Conservation (phyloP, 2,329 filamentous ascomycete genomes). For the Aspergillus fischeri region DNA sequence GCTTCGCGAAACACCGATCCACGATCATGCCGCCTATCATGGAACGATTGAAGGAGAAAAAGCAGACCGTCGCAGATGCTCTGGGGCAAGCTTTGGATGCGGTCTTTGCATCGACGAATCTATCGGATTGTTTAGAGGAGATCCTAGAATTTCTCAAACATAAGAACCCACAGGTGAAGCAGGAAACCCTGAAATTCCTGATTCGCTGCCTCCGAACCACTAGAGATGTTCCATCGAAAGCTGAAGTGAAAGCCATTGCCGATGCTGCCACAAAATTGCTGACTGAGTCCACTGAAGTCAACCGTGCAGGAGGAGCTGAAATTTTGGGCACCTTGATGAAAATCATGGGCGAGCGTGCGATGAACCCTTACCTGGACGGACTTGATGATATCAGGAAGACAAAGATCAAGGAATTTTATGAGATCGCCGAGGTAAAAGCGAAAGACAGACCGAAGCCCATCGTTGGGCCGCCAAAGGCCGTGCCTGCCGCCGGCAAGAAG, state of each 20-base stretch:
- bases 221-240: conserved; percentile 74
- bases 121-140: conserved; percentile 88
- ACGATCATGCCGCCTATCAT: conserved; percentile 83
- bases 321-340: conserved; percentile 95
- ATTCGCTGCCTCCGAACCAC: conserved; percentile 81
- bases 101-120: conserved; percentile 60
- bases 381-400: conserved; percentile 92
- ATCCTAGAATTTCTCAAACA: conserved; percentile 78
- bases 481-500: conserved; percentile 56
- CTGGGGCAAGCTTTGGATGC: conserved; percentile 79
- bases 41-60: conserved; percentile 97
- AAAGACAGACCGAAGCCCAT: conserved; percentile 87
- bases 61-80: conserved; percentile 80
- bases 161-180: conserved; percentile 97
- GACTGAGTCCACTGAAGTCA: conserved; percentile 78
- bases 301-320: conserved; percentile 86
- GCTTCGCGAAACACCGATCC: conserved; percentile 75
- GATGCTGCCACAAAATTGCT: conserved; percentile 85
- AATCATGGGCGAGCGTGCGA: conserved; percentile 92
- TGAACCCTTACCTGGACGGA: conserved; percentile 87
- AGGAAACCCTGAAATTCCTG: conserved; percentile 91
- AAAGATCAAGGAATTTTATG: conserved; percentile 91
- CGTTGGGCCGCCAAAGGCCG: conserved; percentile 55
- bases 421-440: conserved; percentile 76
- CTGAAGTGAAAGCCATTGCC: conserved; percentile 80